A percentile compares a stretch with the other conserved stretches of the same genome.
Conservation (phyloP, 2,329 filamentous ascomycete species). For the Cercospora janseana region DNA sequence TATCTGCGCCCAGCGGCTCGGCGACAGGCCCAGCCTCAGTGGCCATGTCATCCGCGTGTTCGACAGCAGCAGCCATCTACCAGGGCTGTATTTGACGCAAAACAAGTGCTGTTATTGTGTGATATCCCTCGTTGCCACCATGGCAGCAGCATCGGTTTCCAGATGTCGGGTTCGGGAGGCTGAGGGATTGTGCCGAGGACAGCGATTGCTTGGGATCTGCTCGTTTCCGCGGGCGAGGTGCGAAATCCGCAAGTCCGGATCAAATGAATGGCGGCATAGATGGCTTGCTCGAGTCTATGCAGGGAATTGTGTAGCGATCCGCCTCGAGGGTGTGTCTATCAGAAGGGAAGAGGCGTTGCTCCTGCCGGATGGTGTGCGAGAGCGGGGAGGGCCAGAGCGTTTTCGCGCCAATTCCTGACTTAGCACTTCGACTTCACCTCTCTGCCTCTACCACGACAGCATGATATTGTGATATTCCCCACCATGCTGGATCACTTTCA, state of each 20-base stretch:
- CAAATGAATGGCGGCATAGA: slow-evolving; percentile 5
- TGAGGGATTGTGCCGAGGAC: slow-evolving; percentile 14
- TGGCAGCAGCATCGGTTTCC: slow-evolving; percentile 12
- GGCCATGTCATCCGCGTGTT: slow-evolving; percentile 22
- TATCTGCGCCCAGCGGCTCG: slow-evolving; percentile 18
- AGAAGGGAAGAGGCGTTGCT: slow-evolving; percentile 2
- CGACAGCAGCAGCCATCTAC: slow-evolving; percentile 19
- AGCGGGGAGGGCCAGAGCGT: slow-evolving; percentile 8
- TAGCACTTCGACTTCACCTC: slow-evolving; percentile 14
- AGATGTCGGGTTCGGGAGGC: slow-evolving; percentile 14
- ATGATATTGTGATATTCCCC: not conserved
- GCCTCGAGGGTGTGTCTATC: not conserved
- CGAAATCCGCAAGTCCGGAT: not conserved
- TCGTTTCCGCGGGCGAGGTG: not conserved
- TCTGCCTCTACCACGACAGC: not conserved
- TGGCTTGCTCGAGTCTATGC: not conserved
- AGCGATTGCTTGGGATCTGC: slow-evolving; percentile 1
- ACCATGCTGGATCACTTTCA: not conserved
- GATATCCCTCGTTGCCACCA: slow-evolving; percentile 21
- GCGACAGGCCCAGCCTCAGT: slow-evolving; percentile 14
- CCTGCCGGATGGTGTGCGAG: not conserved
- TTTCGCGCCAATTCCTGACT: slow-evolving; percentile 5
- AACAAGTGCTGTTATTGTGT: slow-evolving; percentile 9
- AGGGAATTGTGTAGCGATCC: not conserved
- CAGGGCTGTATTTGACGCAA: slow-evolving; percentile 12